Base-by-base conservation (phyloP, 176 grass and related monocot species). In the Lolium perenne region DNA sequence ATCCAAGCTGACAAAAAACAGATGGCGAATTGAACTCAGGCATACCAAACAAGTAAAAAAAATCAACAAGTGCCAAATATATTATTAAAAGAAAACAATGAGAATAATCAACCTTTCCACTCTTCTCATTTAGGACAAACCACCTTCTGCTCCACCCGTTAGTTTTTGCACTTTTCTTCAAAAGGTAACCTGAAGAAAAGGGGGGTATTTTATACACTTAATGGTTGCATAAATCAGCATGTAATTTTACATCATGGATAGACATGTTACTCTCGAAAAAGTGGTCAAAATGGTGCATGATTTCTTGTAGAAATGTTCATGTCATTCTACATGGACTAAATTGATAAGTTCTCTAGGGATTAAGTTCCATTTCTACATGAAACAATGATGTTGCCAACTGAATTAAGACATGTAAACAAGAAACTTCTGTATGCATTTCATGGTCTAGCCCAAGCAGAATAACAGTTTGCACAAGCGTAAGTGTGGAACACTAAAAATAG, bases 41-140 rank as follows among this genome's bases (percentile, higher is more conserved):
- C 7, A 72, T 5, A 88, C 26, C 49, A 84, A 93, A 72, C 26
- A 51, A 85, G 47, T 76, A 65, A 14, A 70, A 70, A 50, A 78
- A 82, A 29, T 47, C 21, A 80, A 74, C 35, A 84, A n/a, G 59
- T 79, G 20, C 49, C 60, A 91, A 74, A 81, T 82, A 67, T 45
- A 29, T 29, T n/a, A 51, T 7, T 6, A 76, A 83, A 67, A 67
- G 0, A 25, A 38, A 84, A 26, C 78, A 81, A 43, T 25, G 47
- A 26, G 35, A 59, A 32, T 21, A 66, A 18, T 29, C 79, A 76
- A 97, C 95, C 95, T 97, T 97, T 97, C 95, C 95, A 43, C 92
- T 97, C 80, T 97, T 97, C 78, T 92, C 92, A 89, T 91, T 94
- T 60, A 97, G 81, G 82, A 97, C 95, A 83, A 97, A 97, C 95